Percentiles rank a stretch among this genome's conserved stretches.
Conservation (phyloP, 352 stramenopile species). For the Elongisporangium anandrum region DNA sequence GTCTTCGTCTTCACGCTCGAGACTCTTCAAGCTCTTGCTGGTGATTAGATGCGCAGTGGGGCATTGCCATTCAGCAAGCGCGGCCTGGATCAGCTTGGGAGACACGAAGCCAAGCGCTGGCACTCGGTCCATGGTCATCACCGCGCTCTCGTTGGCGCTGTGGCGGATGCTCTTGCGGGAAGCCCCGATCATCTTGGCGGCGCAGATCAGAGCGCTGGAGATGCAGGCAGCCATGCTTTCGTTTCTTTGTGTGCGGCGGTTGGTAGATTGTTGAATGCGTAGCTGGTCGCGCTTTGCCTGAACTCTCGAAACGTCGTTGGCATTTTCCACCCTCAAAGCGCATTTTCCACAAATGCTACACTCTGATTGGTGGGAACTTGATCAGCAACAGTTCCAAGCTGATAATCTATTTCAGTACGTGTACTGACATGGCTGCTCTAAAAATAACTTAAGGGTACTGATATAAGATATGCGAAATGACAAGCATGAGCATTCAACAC, state of each 20-base stretch:
- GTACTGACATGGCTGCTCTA: not conserved
- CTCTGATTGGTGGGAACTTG: slow-evolving; percentile 14
- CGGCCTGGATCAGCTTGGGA: slow-evolving; percentile 1
- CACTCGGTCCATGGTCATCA: slow-evolving; percentile 1
- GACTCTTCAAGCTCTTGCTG: slow-evolving; percentile 2
- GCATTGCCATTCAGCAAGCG: not conserved
- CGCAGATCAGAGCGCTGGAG: slow-evolving; percentile 1
- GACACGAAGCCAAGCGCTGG: slow-evolving; percentile 1
- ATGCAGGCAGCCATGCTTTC: slow-evolving; percentile 3
- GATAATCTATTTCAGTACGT: not conserved
- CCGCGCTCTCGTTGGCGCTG: slow-evolving; percentile 6
- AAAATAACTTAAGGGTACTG: not conserved
- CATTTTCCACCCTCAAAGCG: not conserved
- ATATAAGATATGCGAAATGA: not conserved
- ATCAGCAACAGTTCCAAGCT: not conserved
- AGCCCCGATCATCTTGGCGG: slow-evolving; percentile 5
- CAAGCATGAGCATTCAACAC: not conserved
- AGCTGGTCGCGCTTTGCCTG: not conserved
- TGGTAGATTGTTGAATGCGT: not conserved
- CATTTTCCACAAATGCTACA: slow-evolving; percentile 15
- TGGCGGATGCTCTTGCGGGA: slow-evolving; percentile 11
- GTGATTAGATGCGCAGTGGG: not conserved
- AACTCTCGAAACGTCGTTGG: not conserved
- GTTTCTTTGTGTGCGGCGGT: not conserved
- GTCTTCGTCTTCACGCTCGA: slow-evolving; percentile 7